Base-by-base conservation (phyloP, 352 stramenopile genomes). In the Thalassiosira mediterranea region DNA sequence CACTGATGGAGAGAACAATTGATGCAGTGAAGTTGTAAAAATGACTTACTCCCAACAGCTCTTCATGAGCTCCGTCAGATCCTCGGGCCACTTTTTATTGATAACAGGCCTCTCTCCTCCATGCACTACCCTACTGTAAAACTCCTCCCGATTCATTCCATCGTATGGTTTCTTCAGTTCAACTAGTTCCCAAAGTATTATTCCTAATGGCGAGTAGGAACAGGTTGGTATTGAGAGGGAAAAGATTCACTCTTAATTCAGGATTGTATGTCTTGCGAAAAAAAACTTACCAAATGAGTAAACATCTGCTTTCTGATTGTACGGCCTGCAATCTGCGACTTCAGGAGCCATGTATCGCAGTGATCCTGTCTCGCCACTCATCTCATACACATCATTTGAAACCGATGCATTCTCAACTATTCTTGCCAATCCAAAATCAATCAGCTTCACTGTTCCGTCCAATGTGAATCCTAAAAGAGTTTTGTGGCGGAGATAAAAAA, bases 251-350 rank as follows among this genome's bases (percentile, higher is more conserved):
- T n/a, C n/a, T n/a, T n/a, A n/a, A n/a, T n/a, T n/a, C n/a, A n/a
- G n/a, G n/a, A n/a, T n/a, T n/a, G n/a, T n/a, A n/a, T n/a, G n/a
- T n/a, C 8, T 44, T 44, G 37, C 8, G 37, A 29, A 74, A 60
- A 61, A 25, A 2, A 25, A 68, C 61, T 67, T 62, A 67, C 54
- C 95, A 78, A 96, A 98, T 38, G 94, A 97, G 84, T 97, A 98
- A 10, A 98, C 95, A 82, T 98, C 96, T 1, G 93, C 95, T 72
- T 97, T 97, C 61, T 89, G 95, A 52, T 96, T 97, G 82, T 98
- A 98, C 11, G 95, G 95, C 63, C 95, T 88, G 68, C 95, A 93
- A 5, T 95, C 93, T 44, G 97, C 97, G 7, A 98, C 95, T 63
- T 98, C 94, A 0, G 95, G 95, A 8, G 95, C 95, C 95, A 98